These are phyloP conservation scores for Fraxinus americana DNA, from an alignment of 257 asterid genomes.

Conservation along the genomic window DNA sequence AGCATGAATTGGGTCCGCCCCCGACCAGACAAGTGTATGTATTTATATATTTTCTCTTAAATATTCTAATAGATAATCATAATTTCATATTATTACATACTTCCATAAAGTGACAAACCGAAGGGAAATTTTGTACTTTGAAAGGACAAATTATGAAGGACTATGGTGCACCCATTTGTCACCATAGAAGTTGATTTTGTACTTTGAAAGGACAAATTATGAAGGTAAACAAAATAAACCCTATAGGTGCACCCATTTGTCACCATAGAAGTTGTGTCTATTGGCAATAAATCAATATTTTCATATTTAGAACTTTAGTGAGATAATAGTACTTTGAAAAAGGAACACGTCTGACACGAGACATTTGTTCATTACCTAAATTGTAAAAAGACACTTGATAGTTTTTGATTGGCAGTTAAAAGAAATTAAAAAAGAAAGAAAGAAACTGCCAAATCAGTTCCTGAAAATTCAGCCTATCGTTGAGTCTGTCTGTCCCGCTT, in stretches of 20 bases:
- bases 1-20: no score
- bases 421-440: no score
- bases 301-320: not conserved
- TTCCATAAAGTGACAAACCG: not conserved
- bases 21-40: not conserved
- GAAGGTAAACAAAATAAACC: not conserved
- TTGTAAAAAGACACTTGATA: not conserved
- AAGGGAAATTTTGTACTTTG: not conserved
- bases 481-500: no score
- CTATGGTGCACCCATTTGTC: not conserved
- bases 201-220: not conserved
- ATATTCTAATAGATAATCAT: not conserved
- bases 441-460: no score
- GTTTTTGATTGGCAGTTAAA: no score
- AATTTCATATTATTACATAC: not conserved
- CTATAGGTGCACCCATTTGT: not conserved
- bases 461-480: no score
- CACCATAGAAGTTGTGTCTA: not conserved
- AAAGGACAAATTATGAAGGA: not conserved
- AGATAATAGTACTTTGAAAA: not conserved
- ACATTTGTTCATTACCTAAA: not conserved
- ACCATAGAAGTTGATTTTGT: not conserved
- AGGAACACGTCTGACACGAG: not conserved
- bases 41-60: not conserved
- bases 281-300: not conserved